These are phyloP conservation scores for Amanita exitialis DNA, from an alignment of 768 basidiomycete genomes.

Conservation along the genomic window DNA sequence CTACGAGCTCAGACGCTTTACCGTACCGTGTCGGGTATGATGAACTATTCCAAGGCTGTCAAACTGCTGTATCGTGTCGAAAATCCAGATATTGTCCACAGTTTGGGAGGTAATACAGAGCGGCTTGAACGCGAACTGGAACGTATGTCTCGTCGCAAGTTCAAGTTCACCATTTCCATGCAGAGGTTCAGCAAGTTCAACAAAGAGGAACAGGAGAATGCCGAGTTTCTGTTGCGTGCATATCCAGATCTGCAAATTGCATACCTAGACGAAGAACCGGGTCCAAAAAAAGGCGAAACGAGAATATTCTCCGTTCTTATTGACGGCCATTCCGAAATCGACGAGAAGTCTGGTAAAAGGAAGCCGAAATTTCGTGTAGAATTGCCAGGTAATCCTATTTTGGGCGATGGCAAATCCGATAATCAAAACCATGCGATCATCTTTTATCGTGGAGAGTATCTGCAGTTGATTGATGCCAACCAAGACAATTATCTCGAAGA, in stretches of 20 bases:
- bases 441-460: slow-evolving; percentile 98
- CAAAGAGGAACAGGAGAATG: slow-evolving; percentile 98
- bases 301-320: slow-evolving; percentile 88
- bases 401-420: slow-evolving; percentile 98
- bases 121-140: slow-evolving; percentile 92
- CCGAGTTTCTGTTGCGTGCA: slow-evolving; percentile 93
- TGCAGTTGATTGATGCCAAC: slow-evolving; percentile 98
- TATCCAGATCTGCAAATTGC: slow-evolving; percentile 99
- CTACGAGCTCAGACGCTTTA: slow-evolving; percentile 97
- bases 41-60: slow-evolving; percentile 99
- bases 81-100: slow-evolving; percentile 95
- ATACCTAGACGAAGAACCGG: slow-evolving; percentile 93
- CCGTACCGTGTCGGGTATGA: slow-evolving; percentile 98
- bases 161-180: slow-evolving; percentile 98
- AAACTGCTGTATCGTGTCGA: slow-evolving; percentile 98
- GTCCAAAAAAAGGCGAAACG: slow-evolving; percentile 81
- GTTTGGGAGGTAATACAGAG: slow-evolving; percentile 95
- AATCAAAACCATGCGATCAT: slow-evolving; percentile 99
- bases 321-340: slow-evolving; percentile 94
- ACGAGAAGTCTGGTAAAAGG: slow-evolving; percentile 79
- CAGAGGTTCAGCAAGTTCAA: slow-evolving; percentile 98
- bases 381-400: slow-evolving; percentile 95
- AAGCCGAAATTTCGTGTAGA: slow-evolving; percentile 98
- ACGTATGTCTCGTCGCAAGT: slow-evolving; percentile 94
- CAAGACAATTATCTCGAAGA: slow-evolving; percentile 99